A percentile compares a stretch with the other conserved stretches of the same genome.
These are phyloP conservation scores for Tremellales sp. DNA, from an alignment of 1,284 basidiomycete genomes.

Conservation along the genomic window DNA sequence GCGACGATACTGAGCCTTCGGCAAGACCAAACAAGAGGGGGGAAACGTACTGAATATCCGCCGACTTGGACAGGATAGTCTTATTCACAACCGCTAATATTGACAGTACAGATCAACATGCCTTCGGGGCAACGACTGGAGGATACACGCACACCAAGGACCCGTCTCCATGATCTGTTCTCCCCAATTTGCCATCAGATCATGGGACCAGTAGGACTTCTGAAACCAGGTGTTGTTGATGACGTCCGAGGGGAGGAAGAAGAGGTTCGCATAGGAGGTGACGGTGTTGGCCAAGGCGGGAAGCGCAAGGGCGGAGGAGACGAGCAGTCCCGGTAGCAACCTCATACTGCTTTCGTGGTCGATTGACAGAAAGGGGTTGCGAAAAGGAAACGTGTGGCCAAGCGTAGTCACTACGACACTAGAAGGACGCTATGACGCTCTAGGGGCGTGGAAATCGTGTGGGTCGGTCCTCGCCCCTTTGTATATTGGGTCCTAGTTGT, in stretches of 20 bases:
- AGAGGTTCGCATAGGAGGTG: slow-evolving; percentile 6
- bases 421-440: no score
- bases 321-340: no score
- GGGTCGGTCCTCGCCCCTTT: no score
- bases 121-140: background rate
- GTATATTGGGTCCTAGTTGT: no score
- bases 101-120: slow-evolving; percentile 1
- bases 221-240: slow-evolving; percentile 8
- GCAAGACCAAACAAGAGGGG: background rate
- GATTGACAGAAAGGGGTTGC: no score
- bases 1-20: background rate
- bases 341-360: no score
- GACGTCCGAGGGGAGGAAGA: slow-evolving; percentile 6
- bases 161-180: background rate
- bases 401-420: no score
- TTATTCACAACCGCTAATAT: slow-evolving; percentile 5
- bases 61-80: slow-evolving; percentile 5
- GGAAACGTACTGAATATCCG: slow-evolving; percentile 4
- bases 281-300: no score
- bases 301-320: no score
- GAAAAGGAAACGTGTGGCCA: no score
- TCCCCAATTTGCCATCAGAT: slow-evolving; percentile 3
- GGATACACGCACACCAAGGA: slow-evolving; percentile 9
- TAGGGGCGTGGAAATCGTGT: no score
- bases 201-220: background rate